phyloP scores from a whole-genome alignment of 176 grass and related monocot species.

The Oryza nivara region DNA sequence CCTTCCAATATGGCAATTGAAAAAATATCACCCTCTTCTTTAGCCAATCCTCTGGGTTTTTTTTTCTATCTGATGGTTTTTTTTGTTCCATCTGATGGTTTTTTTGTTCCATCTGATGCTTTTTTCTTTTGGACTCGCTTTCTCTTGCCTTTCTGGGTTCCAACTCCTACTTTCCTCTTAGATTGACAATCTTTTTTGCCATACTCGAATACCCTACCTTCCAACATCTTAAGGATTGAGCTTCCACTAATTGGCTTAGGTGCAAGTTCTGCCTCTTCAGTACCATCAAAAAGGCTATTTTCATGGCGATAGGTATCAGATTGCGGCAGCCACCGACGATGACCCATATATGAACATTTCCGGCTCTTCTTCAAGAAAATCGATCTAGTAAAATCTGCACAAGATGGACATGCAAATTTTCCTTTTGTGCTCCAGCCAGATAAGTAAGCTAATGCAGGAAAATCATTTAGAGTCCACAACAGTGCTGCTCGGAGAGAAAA shows the following conservation, averaged over 20 bases:
- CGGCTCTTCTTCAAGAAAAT: background rate
- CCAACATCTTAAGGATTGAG: constrained; percentile 8
- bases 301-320: background rate
- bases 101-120: no score
- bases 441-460: constrained; percentile 42
- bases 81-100: no score
- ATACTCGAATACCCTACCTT: constrained; percentile 12
- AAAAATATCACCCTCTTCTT: no score
- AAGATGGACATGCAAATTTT: constrained; percentile 1
- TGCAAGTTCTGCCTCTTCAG: background rate
- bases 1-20: background rate
- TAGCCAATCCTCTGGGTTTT: no score
- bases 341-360: constrained; percentile 8
- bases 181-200: background rate
- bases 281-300: background rate
- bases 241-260: background rate
- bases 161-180: background rate
- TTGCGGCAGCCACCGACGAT: background rate
- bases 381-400: background rate
- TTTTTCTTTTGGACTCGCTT: background rate
- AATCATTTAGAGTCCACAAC: constrained; percentile 51
- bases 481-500: constrained; percentile 11
- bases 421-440: constrained; percentile 15
- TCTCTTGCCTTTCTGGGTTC: background rate
- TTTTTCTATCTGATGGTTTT: no score